Base-by-base conservation (phyloP, 1,284 basidiomycete genomes). In the Malassezia psittaci region DNA sequence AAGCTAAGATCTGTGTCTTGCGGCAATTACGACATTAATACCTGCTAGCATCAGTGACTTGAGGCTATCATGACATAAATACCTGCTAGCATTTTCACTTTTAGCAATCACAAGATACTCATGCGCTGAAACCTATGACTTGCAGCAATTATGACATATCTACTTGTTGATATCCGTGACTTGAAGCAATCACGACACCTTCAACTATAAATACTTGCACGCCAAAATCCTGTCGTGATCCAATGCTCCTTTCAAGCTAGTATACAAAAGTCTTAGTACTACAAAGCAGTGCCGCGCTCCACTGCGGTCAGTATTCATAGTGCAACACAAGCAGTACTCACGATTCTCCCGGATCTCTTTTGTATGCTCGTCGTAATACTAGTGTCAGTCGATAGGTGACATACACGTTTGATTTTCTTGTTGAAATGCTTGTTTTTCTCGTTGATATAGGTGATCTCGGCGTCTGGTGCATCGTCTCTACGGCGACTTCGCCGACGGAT, bases 381-480 rank as follows among this genome's bases (percentile, higher is more conserved):
- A 29, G 50, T 3, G 48, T 48, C 29, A 32, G 44, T 36, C 16
- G 7, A 29, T 29, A 36, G 6, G 43, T 18, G 9, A 55, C 55
- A 34, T 52, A 57, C 55, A 59, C 93, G 83, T 18, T 87, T 85
- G 78, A 96, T 90, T 87, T 88, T 98, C 79, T 91, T 91, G 83
- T 96, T 98, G 81, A 96, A 98, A 51, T 93, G 88, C 68, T 88
- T 85, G 79, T 99, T 99, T 76, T 64, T 85, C 76, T 96, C 89
- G 80, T 99, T 99, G 83, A 98, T 98, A 75, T 98, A 98, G 12
- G 90, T 96, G 76, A 98, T 88, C 65, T 96, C 90, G 52, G 87
- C 90, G 61, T 93, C 86, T 50, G 87, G 85, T 68, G 96, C 90
- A 77, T 93, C 90, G 72, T 80, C 79, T 57, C 90, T 82, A 76